Percentiles rank a stretch among this genome's conserved stretches.
These are phyloP conservation scores for Thinopyrum elongatum DNA, from an alignment of 176 grass and related monocot genomes.

Conservation along the genomic window DNA sequence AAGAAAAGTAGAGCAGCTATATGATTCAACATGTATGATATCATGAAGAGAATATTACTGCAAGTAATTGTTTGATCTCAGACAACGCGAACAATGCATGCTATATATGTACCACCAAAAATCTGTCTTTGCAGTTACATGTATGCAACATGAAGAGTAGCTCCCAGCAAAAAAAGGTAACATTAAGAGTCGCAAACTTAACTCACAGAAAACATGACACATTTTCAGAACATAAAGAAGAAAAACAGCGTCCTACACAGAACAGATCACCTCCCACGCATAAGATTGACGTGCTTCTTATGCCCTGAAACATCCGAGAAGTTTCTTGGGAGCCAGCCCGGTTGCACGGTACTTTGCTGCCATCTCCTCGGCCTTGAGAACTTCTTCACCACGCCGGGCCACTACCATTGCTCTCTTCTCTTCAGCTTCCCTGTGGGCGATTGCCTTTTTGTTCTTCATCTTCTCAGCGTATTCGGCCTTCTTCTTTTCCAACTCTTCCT, in stretches of 20 bases:
- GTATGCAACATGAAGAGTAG: neutral
- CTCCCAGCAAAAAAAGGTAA: neutral
- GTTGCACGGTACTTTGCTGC: conserved; percentile 79
- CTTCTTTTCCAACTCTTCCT: conserved; percentile 84
- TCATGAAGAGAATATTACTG: neutral
- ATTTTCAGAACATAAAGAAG: neutral
- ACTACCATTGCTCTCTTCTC: conserved; percentile 70
- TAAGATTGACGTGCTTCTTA: conserved; percentile 14
- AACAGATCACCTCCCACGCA: neutral
- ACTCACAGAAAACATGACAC: neutral
- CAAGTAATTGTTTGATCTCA: neutral
- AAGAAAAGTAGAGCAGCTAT: neutral
- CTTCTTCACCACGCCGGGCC: conserved; percentile 55
- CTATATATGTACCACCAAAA: conserved; percentile 15
- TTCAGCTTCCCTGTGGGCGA: conserved; percentile 67
- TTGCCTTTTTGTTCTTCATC: conserved; percentile 77
- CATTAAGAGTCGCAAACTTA: neutral
- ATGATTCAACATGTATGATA: too few relatives aligned
- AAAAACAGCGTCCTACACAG: neutral
- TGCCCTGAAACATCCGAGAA: conserved; percentile 70
- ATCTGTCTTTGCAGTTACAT: neutral
- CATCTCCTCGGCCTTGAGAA: conserved; percentile 79
- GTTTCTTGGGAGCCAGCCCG: conserved; percentile 61
- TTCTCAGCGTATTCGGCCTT: conserved; percentile 73
- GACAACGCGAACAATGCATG: neutral